Evolutionary conservation across 371 early-diverging fungal species (phyloP), one percentile per base, ranked within the genome.

Genomic region (Mucor plumbeus): DNA sequence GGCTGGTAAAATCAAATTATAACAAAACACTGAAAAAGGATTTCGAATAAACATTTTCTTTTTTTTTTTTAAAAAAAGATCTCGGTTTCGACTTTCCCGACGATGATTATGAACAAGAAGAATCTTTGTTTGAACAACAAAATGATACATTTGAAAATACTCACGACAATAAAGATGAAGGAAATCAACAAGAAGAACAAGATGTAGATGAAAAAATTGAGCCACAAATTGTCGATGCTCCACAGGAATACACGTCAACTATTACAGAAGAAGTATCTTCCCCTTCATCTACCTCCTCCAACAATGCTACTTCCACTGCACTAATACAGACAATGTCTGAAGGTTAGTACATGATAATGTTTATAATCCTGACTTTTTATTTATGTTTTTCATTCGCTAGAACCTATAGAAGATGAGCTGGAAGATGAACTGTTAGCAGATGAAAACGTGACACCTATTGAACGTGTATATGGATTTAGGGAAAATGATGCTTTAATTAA

Each of bases 51-150:
- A 44, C 44, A 4, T 17, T 44, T 7, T 44, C 17, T 44, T 17
- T 44, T 44, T 26, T 13, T 10, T 9, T 15, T 39, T 17, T 7
- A 5, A 19, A 40, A 55, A 55, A 64, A 81, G 81, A 81, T 72
- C 81, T 81, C 76, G 81, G 81, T 57, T 81, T 81, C 66, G 81
- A 81, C 67, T 78, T 81, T 64, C 43, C 77, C 41, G 77, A 77
- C 60, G 81, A 81, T 41, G 75, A 73, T 19, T 77, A 70, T 57
- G 77, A 78, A 47, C 67, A 70, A 55, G 67, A 74, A 34, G 39
- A 61, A 58, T 38, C 56, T 26, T 53, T 62, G 58, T 57, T 61
- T 21, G 62, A 61, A 58, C 33, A 55, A 31, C 47, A 64, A 21
- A 14, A 11, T 21, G 69, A 63, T 19, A 62, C 68, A 26, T 26